Conservation (phyloP, 306 rosid genomes). For the apple (Malus domestica) region ASM211411v1 NC_041802.1:26012501-26013000, state of each 20-base stretch:
- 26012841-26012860: background rate
- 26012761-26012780: slow-evolving; percentile 50
- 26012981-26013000: slow-evolving; percentile 42
- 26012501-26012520: background rate
- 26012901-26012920: slow-evolving; percentile 55
- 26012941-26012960: slow-evolving; percentile 28
- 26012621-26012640: slow-evolving; percentile 33
- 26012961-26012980: slow-evolving; percentile 28
- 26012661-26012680: slow-evolving; percentile 34
- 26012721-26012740: slow-evolving; percentile 63
- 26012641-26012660: slow-evolving; percentile 42
- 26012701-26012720: slow-evolving; percentile 69
- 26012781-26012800: slow-evolving; percentile 38
- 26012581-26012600: background rate
- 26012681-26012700: slow-evolving; percentile 86
- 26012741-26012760: slow-evolving; percentile 41
- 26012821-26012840: background rate
- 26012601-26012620: slow-evolving; percentile 27
- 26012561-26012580: background rate
- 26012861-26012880: background rate
- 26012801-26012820: background rate
- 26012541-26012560: background rate
- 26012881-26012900: slow-evolving; percentile 53
- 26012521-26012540: background rate
- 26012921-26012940: slow-evolving; percentile 67